Percentiles rank a stretch among this genome's conserved stretches.
These are phyloP conservation scores for Candida argentea DNA, from an alignment of 805 yeast genomes.

Conservation along the genomic window DNA sequence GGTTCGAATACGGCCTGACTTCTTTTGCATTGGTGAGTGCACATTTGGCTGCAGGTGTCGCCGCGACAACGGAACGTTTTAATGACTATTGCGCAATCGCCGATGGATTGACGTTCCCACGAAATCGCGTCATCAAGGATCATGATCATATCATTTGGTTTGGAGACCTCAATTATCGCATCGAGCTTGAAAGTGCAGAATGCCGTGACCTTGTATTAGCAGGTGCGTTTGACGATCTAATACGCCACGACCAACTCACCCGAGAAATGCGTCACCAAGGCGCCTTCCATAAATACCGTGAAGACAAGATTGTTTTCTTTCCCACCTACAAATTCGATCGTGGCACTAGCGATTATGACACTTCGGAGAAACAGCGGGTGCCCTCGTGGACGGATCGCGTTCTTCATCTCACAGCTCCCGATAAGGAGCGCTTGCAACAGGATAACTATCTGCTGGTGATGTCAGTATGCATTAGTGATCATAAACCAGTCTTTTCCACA, in stretches of 20 bases:
- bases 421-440: slow-evolving; percentile 35
- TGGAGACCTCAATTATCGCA: slow-evolving; percentile 90
- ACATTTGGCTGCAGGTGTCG: slow-evolving; percentile 89
- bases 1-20: slow-evolving; percentile 48
- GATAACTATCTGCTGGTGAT: slow-evolving; percentile 60
- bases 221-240: slow-evolving; percentile 40
- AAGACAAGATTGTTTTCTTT: slow-evolving; percentile 65
- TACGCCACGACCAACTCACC: slow-evolving; percentile 69
- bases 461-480: slow-evolving; percentile 64
- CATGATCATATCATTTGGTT: slow-evolving; percentile 82
- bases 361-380: slow-evolving; percentile 82
- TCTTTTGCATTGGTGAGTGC: slow-evolving; percentile 72
- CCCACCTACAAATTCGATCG: slow-evolving; percentile 95
- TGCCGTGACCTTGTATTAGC: slow-evolving; percentile 45
- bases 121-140: slow-evolving; percentile 64
- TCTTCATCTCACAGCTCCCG: slow-evolving; percentile 51
- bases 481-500: slow-evolving; percentile 84
- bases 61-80: slow-evolving; percentile 74
- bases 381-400: slow-evolving; percentile 97
- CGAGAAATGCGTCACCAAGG: slow-evolving; percentile 45
- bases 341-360: slow-evolving; percentile 72
- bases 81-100: slow-evolving; percentile 71
- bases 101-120: slow-evolving; percentile 66
- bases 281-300: slow-evolving; percentile 35
- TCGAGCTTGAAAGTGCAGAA: slow-evolving; percentile 58